Percentiles rank a stretch among this genome's conserved stretches.
These are phyloP conservation scores for Stephania japonica DNA, from an alignment of 164 flowering plant genomes.

Conservation along the genomic window DNA sequence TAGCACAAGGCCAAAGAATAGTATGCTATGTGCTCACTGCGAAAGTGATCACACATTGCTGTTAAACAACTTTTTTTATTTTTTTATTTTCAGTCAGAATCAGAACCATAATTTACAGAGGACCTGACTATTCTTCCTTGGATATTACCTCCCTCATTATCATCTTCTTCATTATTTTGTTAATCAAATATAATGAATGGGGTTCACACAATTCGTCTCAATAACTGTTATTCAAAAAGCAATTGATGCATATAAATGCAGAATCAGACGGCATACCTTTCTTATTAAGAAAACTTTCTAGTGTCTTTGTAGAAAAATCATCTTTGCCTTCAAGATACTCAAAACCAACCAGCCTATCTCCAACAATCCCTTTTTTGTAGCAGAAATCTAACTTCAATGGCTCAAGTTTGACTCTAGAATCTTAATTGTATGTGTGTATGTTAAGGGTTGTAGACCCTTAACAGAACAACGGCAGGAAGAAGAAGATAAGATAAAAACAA, in stretches of 20 bases:
- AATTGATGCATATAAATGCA: background rate
- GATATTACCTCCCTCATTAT: constrained; percentile 19
- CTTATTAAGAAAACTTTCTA: constrained; percentile 61
- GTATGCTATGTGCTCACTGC: no score
- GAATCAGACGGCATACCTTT: constrained; percentile 46
- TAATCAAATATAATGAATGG: constrained; percentile 25
- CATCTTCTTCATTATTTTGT: constrained; percentile 38
- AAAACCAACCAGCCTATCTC: constrained; percentile 81
- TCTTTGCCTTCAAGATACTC: constrained; percentile 91
- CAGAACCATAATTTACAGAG: constrained; percentile 38
- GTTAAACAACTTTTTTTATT: no score
- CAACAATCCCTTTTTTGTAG: constrained; percentile 75
- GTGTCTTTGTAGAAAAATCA: constrained; percentile 65
- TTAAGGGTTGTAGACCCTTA: no score
- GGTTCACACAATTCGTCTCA: constrained; percentile 5
- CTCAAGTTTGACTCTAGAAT: background rate
- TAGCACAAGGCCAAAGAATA: no score
- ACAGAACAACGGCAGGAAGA: no score
- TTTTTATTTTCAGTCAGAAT: constrained; percentile 48
- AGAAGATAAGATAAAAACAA: no score
- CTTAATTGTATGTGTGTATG: no score
- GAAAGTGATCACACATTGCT: no score
- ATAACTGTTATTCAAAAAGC: background rate
- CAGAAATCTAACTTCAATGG: background rate
- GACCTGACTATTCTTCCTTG: constrained; percentile 38